Evolutionary conservation across 2,329 filamentous ascomycete species (phyloP), one percentile per base, ranked within the genome.

Genomic region (Monosporascus sp.): DNA sequence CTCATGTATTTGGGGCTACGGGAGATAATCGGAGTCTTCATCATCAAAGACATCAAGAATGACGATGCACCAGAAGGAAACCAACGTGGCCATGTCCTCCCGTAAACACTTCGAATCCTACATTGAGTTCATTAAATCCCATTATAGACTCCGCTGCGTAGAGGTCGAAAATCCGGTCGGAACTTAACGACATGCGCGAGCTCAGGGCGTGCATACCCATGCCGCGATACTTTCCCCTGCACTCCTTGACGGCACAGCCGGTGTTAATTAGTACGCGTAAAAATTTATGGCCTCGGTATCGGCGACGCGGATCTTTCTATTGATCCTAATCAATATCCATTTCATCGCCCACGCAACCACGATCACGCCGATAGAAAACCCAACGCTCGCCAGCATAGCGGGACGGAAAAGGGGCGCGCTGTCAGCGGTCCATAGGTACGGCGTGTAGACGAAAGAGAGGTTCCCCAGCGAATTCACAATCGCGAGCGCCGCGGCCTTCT

Each of bases 401-500:
- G 67, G 68, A 2, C 60, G 55, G 52, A 69, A 73, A 35, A 65
- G 60, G 0, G 70, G 70, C 38, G 61, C 65, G 48, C 68, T 65
- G 8, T 54, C 62, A 28, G 64, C 63, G 11, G 66, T 65, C 69
- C 70, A 72, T 2, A 73, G 58, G 53, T 73, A 74, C 7, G 71
- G 68, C 6, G 70, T 71, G 63, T 69, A 74, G 26, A 73, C 67
- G 55, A 72, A 72, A 5, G 64, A 65, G 3, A 66, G 63, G 51
- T 71, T 72, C 26, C 68, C 67, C 18, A 72, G 46, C 14, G 50
- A 57, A 37, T 58, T 62, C 26, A 51, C 55, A 20, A 75, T 72
- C 9, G 72, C 73, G 8, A 78, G 65, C 1, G 72, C 67, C 1
- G 70, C 70, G 0, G 75, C 74, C 55, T 74, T 77, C 63, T 78